Percentiles rank a stretch among this genome's conserved stretches.
These are phyloP conservation scores for Ambrosiella cleistominuta DNA, from an alignment of 2,329 filamentous ascomycete genomes.

Conservation along the genomic window DNA sequence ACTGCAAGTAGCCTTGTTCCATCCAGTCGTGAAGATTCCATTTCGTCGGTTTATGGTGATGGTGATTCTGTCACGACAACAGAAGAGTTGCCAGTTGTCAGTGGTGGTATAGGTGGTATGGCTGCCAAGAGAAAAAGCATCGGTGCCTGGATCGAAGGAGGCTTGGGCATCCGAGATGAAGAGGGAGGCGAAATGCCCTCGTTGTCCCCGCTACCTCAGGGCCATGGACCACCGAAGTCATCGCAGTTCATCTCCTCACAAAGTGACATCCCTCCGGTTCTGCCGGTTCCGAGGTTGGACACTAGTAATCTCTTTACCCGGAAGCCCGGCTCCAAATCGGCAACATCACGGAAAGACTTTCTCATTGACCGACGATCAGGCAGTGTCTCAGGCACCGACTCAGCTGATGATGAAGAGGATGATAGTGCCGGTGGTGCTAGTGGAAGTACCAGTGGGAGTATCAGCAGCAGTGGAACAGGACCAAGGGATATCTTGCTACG, in stretches of 20 bases:
- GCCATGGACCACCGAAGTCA: background rate
- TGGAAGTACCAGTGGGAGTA: too few species aligned
- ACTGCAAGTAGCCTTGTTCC: conserved; percentile 60
- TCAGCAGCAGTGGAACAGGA: too few species aligned
- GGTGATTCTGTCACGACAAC: conserved; percentile 63
- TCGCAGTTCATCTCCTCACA: conserved; percentile 16
- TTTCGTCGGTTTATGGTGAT: conserved; percentile 79
- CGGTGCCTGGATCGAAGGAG: conserved; percentile 63
- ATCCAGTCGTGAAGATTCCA: conserved; percentile 74
- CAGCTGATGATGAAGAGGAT: conserved; percentile 88
- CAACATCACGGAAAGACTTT: conserved; percentile 13
- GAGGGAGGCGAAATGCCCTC: conserved; percentile 19
- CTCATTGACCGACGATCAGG: conserved; percentile 42
- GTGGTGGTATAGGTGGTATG: conserved; percentile 26
- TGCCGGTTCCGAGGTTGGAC: background rate
- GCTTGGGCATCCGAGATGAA: conserved; percentile 40
- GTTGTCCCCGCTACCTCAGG: background rate
- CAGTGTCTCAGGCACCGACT: conserved; percentile 37
- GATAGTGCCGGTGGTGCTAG: conserved; percentile 32
- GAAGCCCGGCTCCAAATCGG: conserved; percentile 4
- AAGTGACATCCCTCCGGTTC: conserved; percentile 18
- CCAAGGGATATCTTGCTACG: conserved; percentile 19
- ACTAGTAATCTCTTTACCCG: background rate
- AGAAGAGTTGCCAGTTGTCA: conserved; percentile 51
- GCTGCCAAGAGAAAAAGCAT: conserved; percentile 36